phyloP scores from a whole-genome alignment of 2,329 filamentous ascomycete genomes.

The Graphilbum fragrans region DNA sequence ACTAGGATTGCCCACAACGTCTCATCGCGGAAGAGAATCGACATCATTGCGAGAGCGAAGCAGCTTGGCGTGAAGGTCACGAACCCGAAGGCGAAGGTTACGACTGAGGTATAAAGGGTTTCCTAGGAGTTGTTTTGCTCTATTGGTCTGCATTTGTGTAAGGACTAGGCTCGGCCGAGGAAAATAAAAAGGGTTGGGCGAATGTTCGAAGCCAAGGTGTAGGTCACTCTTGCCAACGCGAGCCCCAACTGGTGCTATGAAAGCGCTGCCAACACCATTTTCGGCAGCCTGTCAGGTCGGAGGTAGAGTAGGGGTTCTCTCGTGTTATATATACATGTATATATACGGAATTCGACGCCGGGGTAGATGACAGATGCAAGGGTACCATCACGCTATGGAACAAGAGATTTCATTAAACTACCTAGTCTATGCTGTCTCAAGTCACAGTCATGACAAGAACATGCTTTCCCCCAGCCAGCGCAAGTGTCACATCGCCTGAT shows the following conservation, averaged over 20 bases:
- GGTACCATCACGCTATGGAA: no score
- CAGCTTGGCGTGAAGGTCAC: conserved; percentile 99
- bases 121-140: neutral
- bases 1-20: conserved; percentile 94
- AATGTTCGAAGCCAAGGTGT: neutral
- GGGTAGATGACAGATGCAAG: no score
- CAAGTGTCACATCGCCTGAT: conserved; percentile 16
- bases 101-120: conserved; percentile 66
- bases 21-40: conserved; percentile 96
- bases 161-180: conserved; percentile 7
- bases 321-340: no score
- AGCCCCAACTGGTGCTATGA: no score
- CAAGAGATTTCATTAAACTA: no score
- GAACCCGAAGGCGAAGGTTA: conserved; percentile 98
- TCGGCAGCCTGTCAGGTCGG: no score
- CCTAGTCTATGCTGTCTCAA: no score
- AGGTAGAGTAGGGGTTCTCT: no score
- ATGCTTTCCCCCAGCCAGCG: conserved; percentile 7
- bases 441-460: neutral
- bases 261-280: neutral
- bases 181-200: neutral
- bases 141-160: conserved; percentile 7
- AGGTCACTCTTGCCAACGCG: neutral
- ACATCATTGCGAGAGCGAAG: conserved; percentile 96
- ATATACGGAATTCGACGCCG: no score